Conservation (phyloP, 305 asterid species). For the Rubia balearica region DNA sequence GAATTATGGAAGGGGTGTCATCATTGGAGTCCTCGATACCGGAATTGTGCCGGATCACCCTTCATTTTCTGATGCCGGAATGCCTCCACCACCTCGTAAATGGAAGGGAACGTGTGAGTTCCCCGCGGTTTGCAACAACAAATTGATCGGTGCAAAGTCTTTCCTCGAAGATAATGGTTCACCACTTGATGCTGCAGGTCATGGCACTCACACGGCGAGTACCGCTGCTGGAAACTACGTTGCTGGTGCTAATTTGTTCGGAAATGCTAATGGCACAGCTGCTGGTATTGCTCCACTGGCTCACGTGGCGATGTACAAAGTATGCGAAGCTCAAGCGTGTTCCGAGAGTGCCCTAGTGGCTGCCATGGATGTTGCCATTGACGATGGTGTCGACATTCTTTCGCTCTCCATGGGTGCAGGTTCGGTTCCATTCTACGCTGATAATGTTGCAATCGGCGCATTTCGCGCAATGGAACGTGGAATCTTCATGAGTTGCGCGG, state of each 20-base stretch:
- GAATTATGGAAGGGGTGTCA: background rate
- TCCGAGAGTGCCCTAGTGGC: background rate
- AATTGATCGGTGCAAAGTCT: background rate
- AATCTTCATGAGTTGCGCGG: background rate
- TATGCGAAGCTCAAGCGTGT: background rate
- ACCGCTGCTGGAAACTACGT: background rate
- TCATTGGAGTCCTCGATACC: background rate
- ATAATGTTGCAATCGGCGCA: background rate
- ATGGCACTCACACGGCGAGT: background rate
- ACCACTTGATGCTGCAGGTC: background rate
- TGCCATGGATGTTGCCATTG: constrained; percentile 4
- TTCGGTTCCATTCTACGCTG: background rate
- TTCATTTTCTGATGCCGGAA: background rate
- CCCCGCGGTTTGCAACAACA: background rate
- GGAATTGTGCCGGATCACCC: background rate
- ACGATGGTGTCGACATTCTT: background rate
- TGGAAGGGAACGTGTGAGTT: background rate
- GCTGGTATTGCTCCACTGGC: constrained; percentile 20
- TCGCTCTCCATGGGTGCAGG: background rate
- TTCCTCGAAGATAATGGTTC: background rate
- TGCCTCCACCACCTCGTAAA: background rate
- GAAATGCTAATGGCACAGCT: constrained; percentile 3
- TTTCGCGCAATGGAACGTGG: background rate
- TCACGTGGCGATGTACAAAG: constrained; percentile 20
- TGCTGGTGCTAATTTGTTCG: background rate